A percentile compares a stretch with the other conserved stretches of the same genome.
These are phyloP conservation scores for Coemansia sp. DNA, from an alignment of 192 early-diverging fungal species.

Conservation along the genomic window DNA sequence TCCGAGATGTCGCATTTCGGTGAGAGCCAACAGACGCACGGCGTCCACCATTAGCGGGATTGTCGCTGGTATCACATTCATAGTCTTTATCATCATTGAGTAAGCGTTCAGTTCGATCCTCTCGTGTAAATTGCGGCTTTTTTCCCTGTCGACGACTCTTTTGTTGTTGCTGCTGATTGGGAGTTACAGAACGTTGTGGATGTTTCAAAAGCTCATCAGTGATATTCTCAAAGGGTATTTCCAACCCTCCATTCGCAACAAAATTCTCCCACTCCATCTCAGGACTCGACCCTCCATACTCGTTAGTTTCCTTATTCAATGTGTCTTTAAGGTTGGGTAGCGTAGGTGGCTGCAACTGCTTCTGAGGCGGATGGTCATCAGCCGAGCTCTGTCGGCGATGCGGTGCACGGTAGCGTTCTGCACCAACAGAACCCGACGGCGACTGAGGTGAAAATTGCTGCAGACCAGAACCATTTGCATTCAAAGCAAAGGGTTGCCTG, in stretches of 20 bases:
- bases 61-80: constrained; percentile 28
- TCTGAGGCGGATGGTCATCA: constrained; percentile 9
- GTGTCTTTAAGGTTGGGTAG: background rate
- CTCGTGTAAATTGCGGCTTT: background rate
- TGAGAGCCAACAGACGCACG: background rate
- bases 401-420: constrained; percentile 39
- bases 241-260: constrained; percentile 52
- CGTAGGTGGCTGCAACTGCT: background rate
- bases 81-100: constrained; percentile 27
- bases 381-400: constrained; percentile 42
- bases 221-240: constrained; percentile 48
- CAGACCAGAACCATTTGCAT: background rate
- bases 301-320: constrained; percentile 9
- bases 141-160: background rate
- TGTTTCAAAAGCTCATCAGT: constrained; percentile 49
- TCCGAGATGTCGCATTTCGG: background rate
- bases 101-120: constrained; percentile 15
- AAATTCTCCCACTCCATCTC: constrained; percentile 54
- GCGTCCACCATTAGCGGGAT: background rate
- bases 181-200: constrained; percentile 5
- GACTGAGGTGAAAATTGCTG: constrained; percentile 21
- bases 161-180: background rate
- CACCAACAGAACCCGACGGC: background rate
- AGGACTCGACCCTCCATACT: constrained; percentile 24
- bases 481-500: background rate